Evolutionary conservation across 163 green algal genomes (phyloP).

Genomic region (Chlamydomonas reinhardtii): DNA sequence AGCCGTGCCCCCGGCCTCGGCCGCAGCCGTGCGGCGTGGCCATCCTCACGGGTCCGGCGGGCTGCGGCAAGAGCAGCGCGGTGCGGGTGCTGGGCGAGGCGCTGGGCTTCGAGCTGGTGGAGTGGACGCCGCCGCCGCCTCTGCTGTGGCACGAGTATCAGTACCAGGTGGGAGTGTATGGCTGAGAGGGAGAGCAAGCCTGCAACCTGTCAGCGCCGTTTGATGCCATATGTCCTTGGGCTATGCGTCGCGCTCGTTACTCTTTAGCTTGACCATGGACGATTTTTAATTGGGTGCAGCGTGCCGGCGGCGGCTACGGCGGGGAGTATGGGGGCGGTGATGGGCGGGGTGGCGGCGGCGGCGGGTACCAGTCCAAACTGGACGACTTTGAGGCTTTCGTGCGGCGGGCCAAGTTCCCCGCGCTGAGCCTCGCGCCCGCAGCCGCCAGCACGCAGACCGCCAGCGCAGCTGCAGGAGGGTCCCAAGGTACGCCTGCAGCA

Average conservation of each 20-base stretch:
- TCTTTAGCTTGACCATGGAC: too few species aligned
- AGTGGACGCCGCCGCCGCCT: conserved; percentile 76
- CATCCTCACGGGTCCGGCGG: conserved; percentile 71
- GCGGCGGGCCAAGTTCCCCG: conserved; percentile 74
- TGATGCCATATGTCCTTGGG: too few species aligned
- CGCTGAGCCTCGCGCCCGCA: conserved; percentile 63
- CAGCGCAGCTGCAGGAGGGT: background rate
- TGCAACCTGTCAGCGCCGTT: too few species aligned
- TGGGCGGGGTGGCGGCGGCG: background rate
- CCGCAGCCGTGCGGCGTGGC: conserved; percentile 33
- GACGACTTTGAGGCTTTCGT: conserved; percentile 88
- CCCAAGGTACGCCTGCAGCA: conserved; percentile 1
- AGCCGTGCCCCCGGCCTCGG: background rate
- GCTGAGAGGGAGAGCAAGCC: too few species aligned
- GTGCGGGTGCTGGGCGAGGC: conserved; percentile 72
- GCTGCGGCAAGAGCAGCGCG: conserved; percentile 82
- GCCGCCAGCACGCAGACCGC: background rate
- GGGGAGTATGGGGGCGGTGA: conserved; percentile 9
- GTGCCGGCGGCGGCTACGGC: background rate
- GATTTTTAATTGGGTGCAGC: too few species aligned
- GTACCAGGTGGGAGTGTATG: conserved; percentile 57
- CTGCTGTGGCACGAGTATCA: conserved; percentile 76
- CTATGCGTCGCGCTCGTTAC: too few species aligned
- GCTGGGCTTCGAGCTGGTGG: conserved; percentile 72
- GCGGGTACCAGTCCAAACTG: conserved; percentile 82